Evolutionary conservation across 2,329 filamentous ascomycete genomes (phyloP).

Genomic region (Aureobasidium mangrovei): DNA sequence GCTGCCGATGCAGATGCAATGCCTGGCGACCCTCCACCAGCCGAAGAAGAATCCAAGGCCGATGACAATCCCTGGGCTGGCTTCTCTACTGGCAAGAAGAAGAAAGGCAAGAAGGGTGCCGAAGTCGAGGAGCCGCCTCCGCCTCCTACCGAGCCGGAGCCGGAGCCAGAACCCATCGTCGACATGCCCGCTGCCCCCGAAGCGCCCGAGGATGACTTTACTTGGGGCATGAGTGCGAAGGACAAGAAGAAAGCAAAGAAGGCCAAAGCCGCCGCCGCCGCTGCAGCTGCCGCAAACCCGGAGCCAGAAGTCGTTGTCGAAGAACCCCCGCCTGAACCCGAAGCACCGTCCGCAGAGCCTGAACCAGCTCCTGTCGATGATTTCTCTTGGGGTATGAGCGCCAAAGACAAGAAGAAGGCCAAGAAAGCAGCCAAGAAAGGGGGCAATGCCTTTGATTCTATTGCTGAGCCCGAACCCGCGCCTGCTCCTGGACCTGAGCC

Average conservation of each 20-base stretch:
- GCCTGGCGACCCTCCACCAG: slow-evolving; percentile 17
- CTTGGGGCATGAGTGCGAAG: slow-evolving; percentile 18
- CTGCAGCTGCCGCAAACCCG: slow-evolving; percentile 23
- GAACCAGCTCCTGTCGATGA: slow-evolving; percentile 31
- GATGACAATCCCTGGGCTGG: slow-evolving; percentile 28
- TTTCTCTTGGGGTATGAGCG: slow-evolving; percentile 26
- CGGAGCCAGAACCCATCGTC: not conserved
- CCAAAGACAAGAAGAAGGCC: slow-evolving; percentile 38
- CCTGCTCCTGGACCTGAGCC: slow-evolving; percentile 23
- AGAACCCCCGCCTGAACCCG: slow-evolving; percentile 25
- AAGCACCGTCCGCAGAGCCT: slow-evolving; percentile 28
- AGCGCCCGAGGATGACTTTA: slow-evolving; percentile 20
- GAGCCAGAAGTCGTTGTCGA: slow-evolving; percentile 22
- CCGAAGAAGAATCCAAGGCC: slow-evolving; percentile 20
- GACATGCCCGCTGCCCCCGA: not conserved
- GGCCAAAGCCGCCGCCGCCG: slow-evolving; percentile 27
- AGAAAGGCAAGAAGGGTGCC: slow-evolving; percentile 32
- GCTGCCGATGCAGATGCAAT: slow-evolving; percentile 4
- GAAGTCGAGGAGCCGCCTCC: slow-evolving; percentile 10
- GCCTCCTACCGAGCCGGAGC: slow-evolving; percentile 9
- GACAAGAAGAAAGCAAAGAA: slow-evolving; percentile 29
- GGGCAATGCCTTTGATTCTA: slow-evolving; percentile 23
- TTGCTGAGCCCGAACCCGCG: slow-evolving; percentile 22
- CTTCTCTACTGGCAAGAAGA: slow-evolving; percentile 28
- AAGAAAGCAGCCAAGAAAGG: slow-evolving; percentile 41